Evolutionary conservation across 345 rosid genomes (phyloP).

Genomic region (Sisymbrium altissimum): DNA sequence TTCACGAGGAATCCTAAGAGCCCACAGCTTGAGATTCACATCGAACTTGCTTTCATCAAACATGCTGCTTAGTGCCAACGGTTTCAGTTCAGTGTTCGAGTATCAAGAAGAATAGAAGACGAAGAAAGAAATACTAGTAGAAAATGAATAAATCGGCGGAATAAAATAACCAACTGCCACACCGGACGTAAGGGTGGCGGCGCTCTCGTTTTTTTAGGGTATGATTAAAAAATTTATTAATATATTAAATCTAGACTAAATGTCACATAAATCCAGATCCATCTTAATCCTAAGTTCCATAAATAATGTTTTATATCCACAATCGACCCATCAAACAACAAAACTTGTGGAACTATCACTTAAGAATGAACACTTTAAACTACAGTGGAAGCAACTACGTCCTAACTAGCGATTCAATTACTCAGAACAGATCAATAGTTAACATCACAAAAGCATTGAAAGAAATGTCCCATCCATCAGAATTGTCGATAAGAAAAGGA

Average conservation of each 20-base stretch:
- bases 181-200: too few species aligned
- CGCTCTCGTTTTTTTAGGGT: too few species aligned
- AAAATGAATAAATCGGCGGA: background rate
- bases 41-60: constrained; percentile 77
- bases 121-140: too few species aligned
- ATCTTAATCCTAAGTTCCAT: background rate
- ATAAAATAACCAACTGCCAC: too few species aligned
- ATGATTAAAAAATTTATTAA: too few species aligned
- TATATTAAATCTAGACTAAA: too few species aligned
- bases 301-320: background rate
- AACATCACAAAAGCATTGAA: background rate
- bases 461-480: constrained; percentile 22
- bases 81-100: background rate
- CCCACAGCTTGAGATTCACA: constrained; percentile 63
- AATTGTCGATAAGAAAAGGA: constrained; percentile 26
- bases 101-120: background rate
- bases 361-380: background rate
- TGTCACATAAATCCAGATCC: too few species aligned
- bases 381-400: background rate
- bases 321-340: background rate
- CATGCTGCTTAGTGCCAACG: constrained; percentile 34
- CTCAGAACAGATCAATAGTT: background rate
- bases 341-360: background rate
- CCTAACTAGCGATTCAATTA: background rate
- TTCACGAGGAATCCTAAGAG: constrained; percentile 82